Base-by-base conservation (phyloP, 2,329 filamentous ascomycete species). In the Fusarium sp. region DNA sequence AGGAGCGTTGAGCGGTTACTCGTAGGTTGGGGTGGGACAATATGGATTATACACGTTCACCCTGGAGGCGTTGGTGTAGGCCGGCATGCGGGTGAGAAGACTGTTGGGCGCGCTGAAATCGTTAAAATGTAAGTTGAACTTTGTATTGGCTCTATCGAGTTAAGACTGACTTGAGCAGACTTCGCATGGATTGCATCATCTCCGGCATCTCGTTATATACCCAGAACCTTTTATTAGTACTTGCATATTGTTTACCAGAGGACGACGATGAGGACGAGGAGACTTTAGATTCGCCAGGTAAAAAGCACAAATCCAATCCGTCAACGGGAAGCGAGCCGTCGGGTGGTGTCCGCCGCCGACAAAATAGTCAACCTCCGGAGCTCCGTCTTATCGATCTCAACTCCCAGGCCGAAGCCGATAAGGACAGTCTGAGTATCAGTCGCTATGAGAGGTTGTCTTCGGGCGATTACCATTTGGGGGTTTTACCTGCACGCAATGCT, bases 201-300 rank as follows among this genome's bases (percentile, higher is more conserved):
- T 97, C 96, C 77, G 96, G 96, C 74, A 91, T 99, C 79, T 96
- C 95, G 69, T 86, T 99, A 80, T 98, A 97, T 88, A 97, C 94
- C 76, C 93, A 93, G 76, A 96, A 88, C 76, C 85, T 97, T 71
- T 86, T 99, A 79, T 87, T 97, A 73, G 91, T 98, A 74, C 90
- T 99, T 81, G 94, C 94, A 76, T 97, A 96, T 80, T 90, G 94
- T 74, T 90, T 90, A 63, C 88, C 90, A 36, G 91, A 93, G 43
- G 84, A 90, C n/a, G 86, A 89, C 11, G 79, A 85, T 3, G 76
- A 79, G 6, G 77, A 79, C 3, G 77, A 80, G 3, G 59, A 31
- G 37, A 18, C 46, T 5, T 17, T 61, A 18, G 51, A 37, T 20
- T 78, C 57, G 67, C 77, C 43, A 17, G 56, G 67, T 36, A 77